Evolutionary conservation across 75 land plant species (phyloP).

Genomic region (Adiantum capillusveneris): DNA sequence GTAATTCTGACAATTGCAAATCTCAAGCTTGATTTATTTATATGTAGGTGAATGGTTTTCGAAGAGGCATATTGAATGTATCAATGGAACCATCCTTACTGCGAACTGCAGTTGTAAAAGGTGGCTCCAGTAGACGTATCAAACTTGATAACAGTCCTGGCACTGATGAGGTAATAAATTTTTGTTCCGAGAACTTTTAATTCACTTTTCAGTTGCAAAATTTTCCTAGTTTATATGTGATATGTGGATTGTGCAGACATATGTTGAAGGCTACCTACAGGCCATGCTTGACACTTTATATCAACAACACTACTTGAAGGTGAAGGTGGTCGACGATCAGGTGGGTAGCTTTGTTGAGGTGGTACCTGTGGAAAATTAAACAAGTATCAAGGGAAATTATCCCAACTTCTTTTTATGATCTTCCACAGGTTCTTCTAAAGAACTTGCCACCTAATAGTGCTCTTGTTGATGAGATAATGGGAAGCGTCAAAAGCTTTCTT

Average conservation of each 20-base stretch:
- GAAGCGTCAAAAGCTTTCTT: slow-evolving; percentile 65
- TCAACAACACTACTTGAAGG: slow-evolving; percentile 76
- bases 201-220: neutral
- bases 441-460: slow-evolving; percentile 81
- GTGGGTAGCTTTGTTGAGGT: slow-evolving; percentile 27
- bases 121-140: slow-evolving; percentile 77
- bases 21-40: too few species aligned
- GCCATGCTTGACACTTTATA: slow-evolving; percentile 83
- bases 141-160: slow-evolving; percentile 74
- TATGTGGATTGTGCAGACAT: slow-evolving; percentile 39
- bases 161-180: slow-evolving; percentile 89
- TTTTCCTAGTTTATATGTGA: neutral
- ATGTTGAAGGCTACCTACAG: slow-evolving; percentile 92
- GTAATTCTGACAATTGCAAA: neutral
- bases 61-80: slow-evolving; percentile 73
- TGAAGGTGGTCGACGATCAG: slow-evolving; percentile 77
- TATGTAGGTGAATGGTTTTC: slow-evolving; percentile 75
- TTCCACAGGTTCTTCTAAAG: slow-evolving; percentile 62
- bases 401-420: neutral
- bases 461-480: slow-evolving; percentile 74
- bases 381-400: neutral
- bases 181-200: too few species aligned
- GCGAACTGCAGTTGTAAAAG: slow-evolving; percentile 63
- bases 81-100: slow-evolving; percentile 88
- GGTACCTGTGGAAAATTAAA: too few species aligned